Percentiles rank a stretch among this genome's conserved stretches.
Evolutionary conservation across 495 filamentous ascomycete species (phyloP).

Genomic region (Trichoderma orchidacearum): DNA sequence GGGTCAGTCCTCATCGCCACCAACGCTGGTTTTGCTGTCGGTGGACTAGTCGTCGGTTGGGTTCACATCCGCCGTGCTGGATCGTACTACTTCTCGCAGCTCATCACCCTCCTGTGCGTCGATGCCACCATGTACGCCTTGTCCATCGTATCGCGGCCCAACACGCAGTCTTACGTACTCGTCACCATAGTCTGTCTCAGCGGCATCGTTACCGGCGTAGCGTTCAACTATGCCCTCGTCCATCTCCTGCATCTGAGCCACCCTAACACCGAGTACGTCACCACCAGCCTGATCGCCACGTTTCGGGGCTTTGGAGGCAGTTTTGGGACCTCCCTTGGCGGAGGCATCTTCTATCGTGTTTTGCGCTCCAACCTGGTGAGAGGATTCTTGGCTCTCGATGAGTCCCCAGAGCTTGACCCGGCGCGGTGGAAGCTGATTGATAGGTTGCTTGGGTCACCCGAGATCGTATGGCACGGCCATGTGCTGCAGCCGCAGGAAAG

Average conservation of each 20-base stretch:
- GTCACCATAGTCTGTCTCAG: conserved; percentile 45
- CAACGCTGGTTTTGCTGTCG: conserved; percentile 58
- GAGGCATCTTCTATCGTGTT: conserved; percentile 54
- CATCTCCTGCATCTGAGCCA: conserved; percentile 58
- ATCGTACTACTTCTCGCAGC: conserved; percentile 48
- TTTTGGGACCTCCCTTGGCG: conserved; percentile 65
- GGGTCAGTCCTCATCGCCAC: conserved; percentile 64
- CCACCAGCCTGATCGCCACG: conserved; percentile 53
- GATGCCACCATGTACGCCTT: conserved; percentile 34
- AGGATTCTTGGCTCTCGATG: conserved; percentile 38
- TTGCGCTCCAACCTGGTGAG: conserved; percentile 38
- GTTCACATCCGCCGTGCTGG: conserved; percentile 54
- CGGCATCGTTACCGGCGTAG: conserved; percentile 53
- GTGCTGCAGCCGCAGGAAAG: conserved; percentile 25
- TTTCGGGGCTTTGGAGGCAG: conserved; percentile 63
- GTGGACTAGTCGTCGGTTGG: conserved; percentile 54
- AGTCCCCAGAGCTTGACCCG: conserved; percentile 18
- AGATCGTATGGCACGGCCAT: conserved; percentile 35
- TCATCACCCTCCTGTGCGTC: conserved; percentile 42
- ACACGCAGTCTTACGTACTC: conserved; percentile 31
- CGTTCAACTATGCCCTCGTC: conserved; percentile 64
- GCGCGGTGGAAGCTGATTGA: conserved; percentile 41
- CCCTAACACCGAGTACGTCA: conserved; percentile 51
- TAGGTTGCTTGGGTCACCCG: conserved; percentile 54
- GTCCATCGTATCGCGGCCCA: conserved; percentile 33